phyloP scores from a whole-genome alignment of 2,329 filamentous ascomycete genomes.

The Neophaeococcomyces aloes region DNA sequence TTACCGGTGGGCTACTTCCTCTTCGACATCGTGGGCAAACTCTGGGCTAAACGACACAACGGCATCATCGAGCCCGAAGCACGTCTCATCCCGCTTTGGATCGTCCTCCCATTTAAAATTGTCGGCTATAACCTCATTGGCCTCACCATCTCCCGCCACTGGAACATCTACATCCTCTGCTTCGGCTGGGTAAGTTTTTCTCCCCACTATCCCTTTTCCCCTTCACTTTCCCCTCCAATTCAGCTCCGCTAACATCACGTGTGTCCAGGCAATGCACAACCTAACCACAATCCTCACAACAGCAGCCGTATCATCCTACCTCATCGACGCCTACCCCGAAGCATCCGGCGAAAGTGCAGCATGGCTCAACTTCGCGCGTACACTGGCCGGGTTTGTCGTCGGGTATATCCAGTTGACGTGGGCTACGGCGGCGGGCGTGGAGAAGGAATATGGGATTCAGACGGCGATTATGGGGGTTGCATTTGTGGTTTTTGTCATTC shows the following conservation, averaged over 20 bases:
- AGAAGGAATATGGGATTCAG: slow-evolving; percentile 37
- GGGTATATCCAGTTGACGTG: slow-evolving; percentile 39
- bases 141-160: slow-evolving; percentile 36
- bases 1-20: slow-evolving; percentile 44
- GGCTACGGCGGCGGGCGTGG: slow-evolving; percentile 35
- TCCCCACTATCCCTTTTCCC: too few relatives aligned
- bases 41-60: slow-evolving; percentile 37
- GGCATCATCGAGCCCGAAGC: slow-evolving; percentile 47
- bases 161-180: slow-evolving; percentile 41
- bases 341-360: slow-evolving; percentile 42
- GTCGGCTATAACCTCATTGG: slow-evolving; percentile 35
- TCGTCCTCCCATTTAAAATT: slow-evolving; percentile 38
- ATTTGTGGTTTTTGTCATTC: slow-evolving; percentile 26
- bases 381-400: slow-evolving; percentile 37
- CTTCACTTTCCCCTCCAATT: too few relatives aligned
- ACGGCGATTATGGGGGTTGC: slow-evolving; percentile 31
- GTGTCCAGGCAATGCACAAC: slow-evolving; percentile 35
- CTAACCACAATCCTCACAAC: slow-evolving; percentile 47
- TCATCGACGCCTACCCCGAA: slow-evolving; percentile 44
- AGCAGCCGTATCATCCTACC: slow-evolving; percentile 41
- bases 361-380: slow-evolving; percentile 41
- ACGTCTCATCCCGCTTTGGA: slow-evolving; percentile 40
- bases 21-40: slow-evolving; percentile 39
- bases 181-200: slow-evolving; percentile 29
- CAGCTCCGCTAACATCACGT: too few relatives aligned